Evolutionary conservation across 192 early-diverging fungal genomes (phyloP).

Genomic region (Dissophora ornata): DNA sequence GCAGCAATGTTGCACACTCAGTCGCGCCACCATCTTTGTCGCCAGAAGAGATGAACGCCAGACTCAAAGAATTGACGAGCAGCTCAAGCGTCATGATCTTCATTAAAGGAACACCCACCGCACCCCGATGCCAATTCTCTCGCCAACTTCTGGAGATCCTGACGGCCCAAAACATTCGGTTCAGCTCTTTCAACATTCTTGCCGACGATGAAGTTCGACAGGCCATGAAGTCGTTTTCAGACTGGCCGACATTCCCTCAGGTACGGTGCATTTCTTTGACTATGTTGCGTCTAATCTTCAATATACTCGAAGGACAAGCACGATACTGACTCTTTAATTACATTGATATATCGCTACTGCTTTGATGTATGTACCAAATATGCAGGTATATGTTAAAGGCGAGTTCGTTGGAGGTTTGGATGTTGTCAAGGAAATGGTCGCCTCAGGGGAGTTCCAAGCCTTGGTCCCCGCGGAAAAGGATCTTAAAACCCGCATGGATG

Average conservation of each 20-base stretch:
- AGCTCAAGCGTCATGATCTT: slow-evolving; percentile 90
- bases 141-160: slow-evolving; percentile 84
- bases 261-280: slow-evolving; percentile 64
- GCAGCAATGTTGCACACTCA: slow-evolving; percentile 45
- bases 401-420: slow-evolving; percentile 96
- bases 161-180: slow-evolving; percentile 78
- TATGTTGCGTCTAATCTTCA: slow-evolving; percentile 76
- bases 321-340: not conserved
- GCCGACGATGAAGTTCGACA: slow-evolving; percentile 92
- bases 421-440: slow-evolving; percentile 89
- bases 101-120: slow-evolving; percentile 76
- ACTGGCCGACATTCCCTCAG: slow-evolving; percentile 98
- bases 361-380: too few relatives aligned
- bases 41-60: slow-evolving; percentile 69
- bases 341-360: too few relatives aligned
- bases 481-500: slow-evolving; percentile 77
- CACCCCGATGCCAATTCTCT: slow-evolving; percentile 95
- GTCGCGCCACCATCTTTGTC: slow-evolving; percentile 44
- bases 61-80: slow-evolving; percentile 75
- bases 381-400: slow-evolving; percentile 91
- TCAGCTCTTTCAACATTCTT: slow-evolving; percentile 91
- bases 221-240: slow-evolving; percentile 81
- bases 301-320: not conserved
- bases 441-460: slow-evolving; percentile 85
- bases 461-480: slow-evolving; percentile 83